phyloP scores from a whole-genome alignment of 2,329 filamentous ascomycete species.

The Penicillium sp. region DNA sequence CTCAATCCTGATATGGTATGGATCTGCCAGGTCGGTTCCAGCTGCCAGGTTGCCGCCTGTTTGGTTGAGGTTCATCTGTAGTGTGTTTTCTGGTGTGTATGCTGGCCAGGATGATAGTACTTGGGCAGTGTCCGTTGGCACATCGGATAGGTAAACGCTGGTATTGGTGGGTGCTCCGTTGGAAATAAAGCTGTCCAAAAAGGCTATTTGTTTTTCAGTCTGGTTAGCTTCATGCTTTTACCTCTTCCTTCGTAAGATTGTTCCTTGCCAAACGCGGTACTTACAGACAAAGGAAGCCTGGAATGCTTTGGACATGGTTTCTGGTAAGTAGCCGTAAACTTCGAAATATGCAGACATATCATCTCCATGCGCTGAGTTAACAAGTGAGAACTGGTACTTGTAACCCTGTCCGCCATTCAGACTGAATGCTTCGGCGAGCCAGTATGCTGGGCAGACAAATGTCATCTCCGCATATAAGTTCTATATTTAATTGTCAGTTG shows the following conservation, averaged over 20 bases:
- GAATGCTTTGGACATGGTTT: slow-evolving; percentile 13
- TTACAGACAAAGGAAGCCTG: slow-evolving; percentile 21
- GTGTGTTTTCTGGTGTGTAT: slow-evolving; percentile 30
- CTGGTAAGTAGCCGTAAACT: slow-evolving; percentile 10
- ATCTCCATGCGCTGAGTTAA: slow-evolving; percentile 61
- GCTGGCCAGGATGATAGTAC: slow-evolving; percentile 28
- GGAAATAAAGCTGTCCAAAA: slow-evolving; percentile 47
- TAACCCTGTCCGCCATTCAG: slow-evolving; percentile 30
- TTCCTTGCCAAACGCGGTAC: slow-evolving; percentile 1
- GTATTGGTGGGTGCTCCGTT: slow-evolving; percentile 34
- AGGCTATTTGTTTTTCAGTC: slow-evolving; percentile 16
- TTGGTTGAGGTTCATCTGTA: slow-evolving; percentile 45
- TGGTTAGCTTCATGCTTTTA: not conserved
- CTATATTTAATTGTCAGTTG: not conserved
- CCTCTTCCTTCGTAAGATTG: not conserved
- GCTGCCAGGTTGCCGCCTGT: slow-evolving; percentile 35
- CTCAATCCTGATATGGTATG: slow-evolving; percentile 20
- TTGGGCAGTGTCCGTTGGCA: not conserved
- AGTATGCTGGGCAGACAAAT: slow-evolving; percentile 55
- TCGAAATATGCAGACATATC: slow-evolving; percentile 53
- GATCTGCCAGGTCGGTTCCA: slow-evolving; percentile 12
- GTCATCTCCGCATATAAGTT: slow-evolving; percentile 55
- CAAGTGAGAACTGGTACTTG: slow-evolving; percentile 57
- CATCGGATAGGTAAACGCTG: slow-evolving; percentile 23
- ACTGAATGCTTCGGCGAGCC: slow-evolving; percentile 49